Base-by-base conservation (phyloP, 352 stramenopile genomes). In the Nothophytophthora sp. region DNA sequence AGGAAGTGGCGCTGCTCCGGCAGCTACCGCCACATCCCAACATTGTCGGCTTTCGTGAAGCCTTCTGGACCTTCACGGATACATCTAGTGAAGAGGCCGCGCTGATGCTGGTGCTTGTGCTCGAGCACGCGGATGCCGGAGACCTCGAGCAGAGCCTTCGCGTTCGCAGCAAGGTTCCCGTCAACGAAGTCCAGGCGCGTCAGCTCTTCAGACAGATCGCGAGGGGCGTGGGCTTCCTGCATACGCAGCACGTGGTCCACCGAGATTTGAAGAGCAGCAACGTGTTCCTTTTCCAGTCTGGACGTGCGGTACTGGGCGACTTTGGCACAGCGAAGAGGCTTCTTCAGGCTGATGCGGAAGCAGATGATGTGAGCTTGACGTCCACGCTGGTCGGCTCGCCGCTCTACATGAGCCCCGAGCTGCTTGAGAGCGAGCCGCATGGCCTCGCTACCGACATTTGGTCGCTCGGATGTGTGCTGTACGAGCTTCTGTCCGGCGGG, bases 221-320 rank as follows among this genome's bases (percentile, higher is more conserved):
- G 15, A 57, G 90, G 9, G 96, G 95, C 2, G 84, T 99, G 10
- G 55, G 79, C 6, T 82, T 87, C 50, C 47, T 95, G 18, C 83
- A 95, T 28, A 32, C 39, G 0, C 50, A 71, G 5, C 47, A 65
- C 37, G 60, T 92, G 40, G 61, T 90, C 1, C 93, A 96, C 54
- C 86, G 89, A 16, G 89, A 97, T 43, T 65, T 97, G 16, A 96
- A 97, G 64, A 69, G 76, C 27, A 79, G 90, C 40, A 96, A 96
- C 48, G 48, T 95, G 0, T 85, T 97, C 38, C 56, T 92, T 11
- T 88, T 97, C 60, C 39, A 49, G 0, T 49, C 37, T 1, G 90
- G 92, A 35, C 97, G 96, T 46, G 62, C 81, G 6, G 75, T 88
- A n/a, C 50, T 95, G 1, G 81, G 78, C 4, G 84, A 95, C 57